Evolutionary conservation across 371 early-diverging fungal genomes (phyloP).

Genomic region (Apophysomyces variabilis): DNA sequence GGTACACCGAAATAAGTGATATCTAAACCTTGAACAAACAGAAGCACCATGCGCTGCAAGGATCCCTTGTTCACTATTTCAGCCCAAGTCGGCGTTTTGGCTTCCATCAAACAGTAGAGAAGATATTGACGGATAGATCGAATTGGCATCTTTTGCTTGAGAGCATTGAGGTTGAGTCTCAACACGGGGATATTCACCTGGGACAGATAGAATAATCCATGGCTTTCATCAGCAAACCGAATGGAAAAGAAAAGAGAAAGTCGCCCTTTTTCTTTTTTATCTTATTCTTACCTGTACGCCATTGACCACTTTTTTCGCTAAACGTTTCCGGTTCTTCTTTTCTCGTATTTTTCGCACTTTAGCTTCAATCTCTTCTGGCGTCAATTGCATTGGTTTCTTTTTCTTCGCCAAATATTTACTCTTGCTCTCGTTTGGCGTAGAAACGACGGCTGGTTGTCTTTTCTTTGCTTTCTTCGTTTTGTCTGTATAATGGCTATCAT

Average conservation of each 20-base stretch:
- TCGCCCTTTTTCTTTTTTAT: neutral
- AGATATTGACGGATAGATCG: slow-evolving; percentile 41
- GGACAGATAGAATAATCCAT: neutral
- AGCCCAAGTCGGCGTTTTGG: slow-evolving; percentile 33
- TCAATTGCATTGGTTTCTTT: slow-evolving; percentile 16
- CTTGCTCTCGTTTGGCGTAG: neutral
- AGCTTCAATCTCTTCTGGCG: slow-evolving; percentile 21
- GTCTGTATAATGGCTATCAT: slow-evolving; percentile 9
- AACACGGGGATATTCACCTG: slow-evolving; percentile 28
- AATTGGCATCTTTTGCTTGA: slow-evolving; percentile 24
- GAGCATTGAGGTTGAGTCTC: slow-evolving; percentile 20
- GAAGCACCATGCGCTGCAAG: slow-evolving; percentile 33
- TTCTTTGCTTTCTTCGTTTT: neutral
- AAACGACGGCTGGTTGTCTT: neutral
- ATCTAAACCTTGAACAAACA: slow-evolving; percentile 45
- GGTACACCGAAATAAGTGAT: slow-evolving; percentile 34
- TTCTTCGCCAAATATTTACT: neutral
- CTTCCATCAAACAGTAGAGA: slow-evolving; percentile 38
- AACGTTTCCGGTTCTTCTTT: slow-evolving; percentile 29
- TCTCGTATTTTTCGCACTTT: slow-evolving; percentile 28
- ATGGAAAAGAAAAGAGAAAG: too few species aligned
- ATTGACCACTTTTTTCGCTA: slow-evolving; percentile 20
- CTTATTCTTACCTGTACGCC: slow-evolving; percentile 19
- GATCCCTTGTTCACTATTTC: slow-evolving; percentile 29
- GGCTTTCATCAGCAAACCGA: neutral